Base-by-base conservation (phyloP, 1,284 basidiomycete species). In the Sutorius eximius region DNA sequence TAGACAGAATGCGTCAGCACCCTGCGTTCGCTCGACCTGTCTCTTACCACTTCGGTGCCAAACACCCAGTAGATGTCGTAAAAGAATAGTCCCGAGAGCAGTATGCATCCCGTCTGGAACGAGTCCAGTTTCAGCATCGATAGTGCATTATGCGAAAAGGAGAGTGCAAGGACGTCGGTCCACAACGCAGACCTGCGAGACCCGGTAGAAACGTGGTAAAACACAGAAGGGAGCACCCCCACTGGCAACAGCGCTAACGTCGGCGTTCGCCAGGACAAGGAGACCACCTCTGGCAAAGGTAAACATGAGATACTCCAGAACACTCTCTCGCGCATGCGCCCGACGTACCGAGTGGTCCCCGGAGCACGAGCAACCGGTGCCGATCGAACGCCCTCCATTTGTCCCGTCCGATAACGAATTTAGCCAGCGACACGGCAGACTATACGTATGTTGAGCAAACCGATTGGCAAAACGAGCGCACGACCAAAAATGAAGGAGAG, bases 61-160 rank as follows among this genome's bases (percentile, higher is more conserved):
- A 91, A 92, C 16, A 93, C 93, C 91, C 87, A 92, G 81, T 83
- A 93, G 43, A 96, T 83, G 66, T 96, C 95, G 69, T 96, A 98
- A 29, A 95, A 56, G 73, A 97, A 93, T 30, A 97, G 75, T 1
- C 90, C 84, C 2, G 77, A 80, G 2, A 99, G 79, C 15, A 99
- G 81, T 53, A 95, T 84, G 51, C 81, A 81, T 2, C 95, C 96
- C 7, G 96, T 98, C 63, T 81, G 76, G 79, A 98, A 97, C 18
- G 89, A 91, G 73, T 99, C 96, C 38, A 99, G 74, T 68, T 89
- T 89, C 64, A 98, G 77, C 55, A 96, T 73, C 24, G 85, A 82
- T 51, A 99, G 77, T 1, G 93, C 89, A 60, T 89, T 91, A 66
- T 91, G 86, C 11, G 90, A 85, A 67, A 98, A 91, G 1, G 91